Evolutionary conservation across 2,329 filamentous ascomycete genomes (phyloP), one percentile per base, ranked within the genome.

Genomic region (Fusarium scirpi): DNA sequence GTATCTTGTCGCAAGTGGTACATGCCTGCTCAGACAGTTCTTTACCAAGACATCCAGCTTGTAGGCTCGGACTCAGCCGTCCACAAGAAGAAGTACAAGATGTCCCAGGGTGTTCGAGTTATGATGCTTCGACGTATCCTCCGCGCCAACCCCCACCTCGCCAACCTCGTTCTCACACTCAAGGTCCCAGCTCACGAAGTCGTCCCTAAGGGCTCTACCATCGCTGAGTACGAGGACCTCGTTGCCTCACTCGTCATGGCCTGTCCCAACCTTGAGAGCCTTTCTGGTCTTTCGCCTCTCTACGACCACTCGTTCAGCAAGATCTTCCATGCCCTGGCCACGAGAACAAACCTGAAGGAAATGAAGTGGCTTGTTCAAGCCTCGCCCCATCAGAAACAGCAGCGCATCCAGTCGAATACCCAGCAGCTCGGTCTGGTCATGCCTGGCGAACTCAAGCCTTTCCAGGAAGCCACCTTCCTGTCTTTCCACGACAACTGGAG

Each of bases 181-280:
- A 89, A 89, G 72, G 84, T 90, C 3, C 80, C 80, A 4, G 65
- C 70, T 3, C 87, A 86, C 1, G 82, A 84, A 8, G 68, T 82
- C 13, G 81, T 82, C 1, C 78, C 80, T 29, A 77, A 75, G 27
- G 71, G 73, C 15, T 74, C 66, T 65, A 69, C 22, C 78, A 79
- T 79, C 20, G 84, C 85, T 38, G 81, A 85, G 47, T 90, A 91
- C 72, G 83, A 88, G 63, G 84, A 89, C 69, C 76, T 88, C 5
- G 82, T 90, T 3, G 88, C 89, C 0, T 85, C 89, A 8, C 78
- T 91, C 25, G 82, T 91, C 61, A 89, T 90, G 88, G 85, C 87
- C 0, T 91, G 89, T 60, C 89, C 89, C 4, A 90, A 91, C 68
- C 80, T 91, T 13, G 89, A 91, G 78, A 82, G 83, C 52, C 79